Percentiles rank a stretch among this genome's conserved stretches.
Conservation (phyloP, 257 asterid genomes). For the Primulina tabacum region DNA sequence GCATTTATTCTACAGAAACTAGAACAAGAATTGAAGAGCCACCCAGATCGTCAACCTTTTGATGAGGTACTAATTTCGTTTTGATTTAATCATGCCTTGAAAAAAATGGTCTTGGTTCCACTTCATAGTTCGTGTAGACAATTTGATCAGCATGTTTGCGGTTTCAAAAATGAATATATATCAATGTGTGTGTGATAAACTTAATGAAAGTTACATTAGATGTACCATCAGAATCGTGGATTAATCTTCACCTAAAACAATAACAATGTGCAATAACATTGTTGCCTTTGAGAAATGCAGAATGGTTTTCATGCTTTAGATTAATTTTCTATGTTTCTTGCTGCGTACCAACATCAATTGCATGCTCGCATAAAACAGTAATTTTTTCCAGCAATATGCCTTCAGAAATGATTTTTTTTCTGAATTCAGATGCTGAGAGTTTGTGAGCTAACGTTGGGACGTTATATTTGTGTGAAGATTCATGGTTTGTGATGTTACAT, state of each 20-base stretch:
- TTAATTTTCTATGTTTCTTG: not conserved
- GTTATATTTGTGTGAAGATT: not conserved
- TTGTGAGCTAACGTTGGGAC: not conserved
- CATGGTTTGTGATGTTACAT: not conserved
- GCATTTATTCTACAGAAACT: slow-evolving; percentile 39
- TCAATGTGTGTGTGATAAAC: not conserved
- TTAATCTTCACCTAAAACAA: not conserved
- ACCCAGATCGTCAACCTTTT: slow-evolving; percentile 52
- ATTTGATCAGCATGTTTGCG: not conserved
- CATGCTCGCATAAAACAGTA: not conserved
- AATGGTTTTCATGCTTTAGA: not conserved
- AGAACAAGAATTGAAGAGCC: slow-evolving; percentile 46
- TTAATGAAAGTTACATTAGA: no score
- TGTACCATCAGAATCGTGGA: not conserved
- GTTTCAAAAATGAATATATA: not conserved
- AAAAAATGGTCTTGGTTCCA: not conserved
- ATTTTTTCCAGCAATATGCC: not conserved
- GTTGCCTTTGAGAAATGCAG: not conserved
- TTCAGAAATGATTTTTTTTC: not conserved
- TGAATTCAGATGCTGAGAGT: not conserved
- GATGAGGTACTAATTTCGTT: slow-evolving; percentile 46
- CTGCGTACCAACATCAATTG: not conserved
- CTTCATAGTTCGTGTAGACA: not conserved
- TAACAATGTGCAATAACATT: not conserved
- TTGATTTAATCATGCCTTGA: not conserved